Evolutionary conservation across 129 eudicot species (phyloP).

Genomic region (Helichrysum umbraculigerum): DNA sequence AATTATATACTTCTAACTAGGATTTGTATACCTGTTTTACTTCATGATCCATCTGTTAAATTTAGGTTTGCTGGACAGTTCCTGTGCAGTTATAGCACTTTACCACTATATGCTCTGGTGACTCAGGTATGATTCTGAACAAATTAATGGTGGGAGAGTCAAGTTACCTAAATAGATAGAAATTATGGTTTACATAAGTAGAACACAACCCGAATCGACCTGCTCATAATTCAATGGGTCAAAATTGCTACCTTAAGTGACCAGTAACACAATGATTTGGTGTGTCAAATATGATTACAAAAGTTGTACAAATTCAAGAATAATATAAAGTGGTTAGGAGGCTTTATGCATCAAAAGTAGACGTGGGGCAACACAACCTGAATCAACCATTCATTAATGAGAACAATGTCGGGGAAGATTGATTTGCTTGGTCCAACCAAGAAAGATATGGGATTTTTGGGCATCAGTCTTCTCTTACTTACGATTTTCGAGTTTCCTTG

Average conservation of each 20-base stretch:
- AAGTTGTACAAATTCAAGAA: too few relatives aligned
- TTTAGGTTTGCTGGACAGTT: conserved; percentile 74
- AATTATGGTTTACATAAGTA: neutral
- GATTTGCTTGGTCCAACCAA: too few relatives aligned
- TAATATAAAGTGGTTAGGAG: neutral
- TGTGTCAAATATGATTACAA: too few relatives aligned
- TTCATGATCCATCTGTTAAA: conserved; percentile 7
- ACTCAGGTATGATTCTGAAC: conserved; percentile 60
- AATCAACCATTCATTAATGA: neutral
- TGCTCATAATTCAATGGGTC: neutral
- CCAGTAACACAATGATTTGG: too few relatives aligned
- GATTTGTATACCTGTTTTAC: neutral
- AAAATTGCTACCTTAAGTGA: neutral
- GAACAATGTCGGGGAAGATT: too few relatives aligned
- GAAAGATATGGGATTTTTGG: too few relatives aligned
- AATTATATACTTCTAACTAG: neutral
- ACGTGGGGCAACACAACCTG: neutral
- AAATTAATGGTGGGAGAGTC: neutral
- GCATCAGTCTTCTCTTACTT: too few relatives aligned
- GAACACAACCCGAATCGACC: neutral
- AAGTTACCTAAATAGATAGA: neutral
- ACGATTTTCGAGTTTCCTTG: too few relatives aligned
- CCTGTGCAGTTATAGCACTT: conserved; percentile 78
- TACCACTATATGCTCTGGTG: conserved; percentile 75
- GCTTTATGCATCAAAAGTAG: neutral